Evolutionary conservation across 805 yeast genomes (phyloP).

Genomic region (Saccharomycopsis guyanensis): DNA sequence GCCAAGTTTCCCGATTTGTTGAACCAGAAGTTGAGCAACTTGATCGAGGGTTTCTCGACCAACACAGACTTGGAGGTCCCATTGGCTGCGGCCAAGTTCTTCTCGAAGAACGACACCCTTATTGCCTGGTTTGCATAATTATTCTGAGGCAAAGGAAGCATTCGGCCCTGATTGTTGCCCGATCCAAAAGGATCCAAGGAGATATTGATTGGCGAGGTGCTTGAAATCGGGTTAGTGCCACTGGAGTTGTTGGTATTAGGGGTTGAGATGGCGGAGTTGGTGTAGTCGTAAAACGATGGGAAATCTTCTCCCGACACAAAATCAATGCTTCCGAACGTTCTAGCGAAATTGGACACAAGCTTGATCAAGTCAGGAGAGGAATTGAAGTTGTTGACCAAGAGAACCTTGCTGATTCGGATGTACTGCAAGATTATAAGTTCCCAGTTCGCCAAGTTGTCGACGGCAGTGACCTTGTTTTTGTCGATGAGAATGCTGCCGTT

Average conservation of each 20-base stretch:
- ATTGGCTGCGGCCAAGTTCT: conserved; percentile 6
- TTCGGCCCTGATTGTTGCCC: not conserved
- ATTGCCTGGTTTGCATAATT: conserved; percentile 15
- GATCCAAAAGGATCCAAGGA: conserved; percentile 11
- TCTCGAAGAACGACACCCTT: conserved; percentile 20
- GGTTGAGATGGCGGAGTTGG: not conserved
- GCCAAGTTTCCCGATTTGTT: conserved; percentile 73
- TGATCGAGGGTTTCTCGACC: conserved; percentile 31
- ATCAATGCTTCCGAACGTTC: conserved; percentile 21
- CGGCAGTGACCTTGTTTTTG: conserved; percentile 20
- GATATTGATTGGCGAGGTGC: conserved; percentile 5
- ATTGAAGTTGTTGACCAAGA: conserved; percentile 19
- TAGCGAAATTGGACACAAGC: conserved; percentile 19
- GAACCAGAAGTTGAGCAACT: conserved; percentile 59
- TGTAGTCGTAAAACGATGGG: conserved; percentile 12
- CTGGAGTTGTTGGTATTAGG: conserved; percentile 8
- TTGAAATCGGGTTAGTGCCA: conserved; percentile 6
- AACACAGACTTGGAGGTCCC: conserved; percentile 9
- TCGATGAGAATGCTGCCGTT: conserved; percentile 20
- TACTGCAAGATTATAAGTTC: conserved; percentile 20
- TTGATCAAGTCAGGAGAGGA: conserved; percentile 18
- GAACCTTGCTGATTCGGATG: conserved; percentile 17
- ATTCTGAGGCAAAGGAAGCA: not conserved
- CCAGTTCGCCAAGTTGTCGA: conserved; percentile 21
- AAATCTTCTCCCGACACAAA: conserved; percentile 16